Conservation (phyloP, 139 green algal genomes). For the Asterochloris sp. region DNA sequence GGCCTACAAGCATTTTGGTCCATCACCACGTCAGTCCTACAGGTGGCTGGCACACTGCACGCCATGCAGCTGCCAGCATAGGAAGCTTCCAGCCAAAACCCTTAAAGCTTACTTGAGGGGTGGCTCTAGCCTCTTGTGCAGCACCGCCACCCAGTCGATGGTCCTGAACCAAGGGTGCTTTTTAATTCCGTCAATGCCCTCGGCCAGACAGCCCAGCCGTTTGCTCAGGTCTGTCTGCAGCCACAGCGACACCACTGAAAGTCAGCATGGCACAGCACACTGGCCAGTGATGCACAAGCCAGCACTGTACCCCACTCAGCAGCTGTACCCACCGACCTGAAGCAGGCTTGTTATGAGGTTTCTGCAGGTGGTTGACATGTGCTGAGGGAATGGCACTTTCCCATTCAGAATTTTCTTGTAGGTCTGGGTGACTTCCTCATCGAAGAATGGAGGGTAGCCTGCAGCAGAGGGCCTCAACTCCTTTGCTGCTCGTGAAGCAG, state of each 20-base stretch:
- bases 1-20: conserved; percentile 31
- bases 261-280: not conserved
- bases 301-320: not conserved
- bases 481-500: too few relatives aligned
- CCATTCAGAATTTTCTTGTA: conserved; percentile 50
- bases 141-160: conserved; percentile 43
- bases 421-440: conserved; percentile 54
- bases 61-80: not conserved
- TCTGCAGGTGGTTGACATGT: conserved; percentile 29
- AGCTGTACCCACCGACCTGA: not conserved
- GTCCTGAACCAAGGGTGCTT: conserved; percentile 58
- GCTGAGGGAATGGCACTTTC: conserved; percentile 30
- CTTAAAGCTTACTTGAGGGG: conserved; percentile 42
- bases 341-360: conserved; percentile 45
- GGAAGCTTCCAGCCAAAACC: too few relatives aligned
- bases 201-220: conserved; percentile 40
- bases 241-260: not conserved
- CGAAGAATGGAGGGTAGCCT: conserved; percentile 69
- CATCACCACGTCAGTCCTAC: not conserved
- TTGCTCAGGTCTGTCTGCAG: conserved; percentile 40
- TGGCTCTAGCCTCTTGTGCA: not conserved
- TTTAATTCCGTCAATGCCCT: conserved; percentile 52
- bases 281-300: not conserved
- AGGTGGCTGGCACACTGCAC: not conserved
- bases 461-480: not conserved